phyloP scores from a whole-genome alignment of 169 alveolate genomes.

The Plasmodium malariae region DNA sequence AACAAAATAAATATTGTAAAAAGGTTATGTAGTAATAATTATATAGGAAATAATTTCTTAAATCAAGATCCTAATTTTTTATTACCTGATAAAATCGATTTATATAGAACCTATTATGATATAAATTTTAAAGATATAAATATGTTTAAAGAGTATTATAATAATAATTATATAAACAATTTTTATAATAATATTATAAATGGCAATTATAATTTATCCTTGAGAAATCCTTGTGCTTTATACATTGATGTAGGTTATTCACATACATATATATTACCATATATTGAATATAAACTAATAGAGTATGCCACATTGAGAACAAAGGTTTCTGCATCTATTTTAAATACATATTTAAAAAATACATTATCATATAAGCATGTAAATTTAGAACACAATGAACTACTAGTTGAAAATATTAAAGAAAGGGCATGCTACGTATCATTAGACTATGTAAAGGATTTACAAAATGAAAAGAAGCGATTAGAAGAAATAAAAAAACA shows the following conservation, averaged over 20 bases:
- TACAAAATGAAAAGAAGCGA: slow-evolving; percentile 22
- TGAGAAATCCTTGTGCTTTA: slow-evolving; percentile 84
- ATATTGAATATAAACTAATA: slow-evolving; percentile 83
- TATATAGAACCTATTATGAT: slow-evolving; percentile 42
- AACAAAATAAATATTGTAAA: slow-evolving; percentile 11
- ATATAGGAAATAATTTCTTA: slow-evolving; percentile 44
- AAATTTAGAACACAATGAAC: slow-evolving; percentile 88
- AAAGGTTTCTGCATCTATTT: slow-evolving; percentile 83
- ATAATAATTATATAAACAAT: slow-evolving; percentile 27
- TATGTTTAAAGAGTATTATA: slow-evolving; percentile 44
- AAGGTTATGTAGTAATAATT: slow-evolving; percentile 18
- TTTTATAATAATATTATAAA: slow-evolving; percentile 40
- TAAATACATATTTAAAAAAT: slow-evolving; percentile 87
- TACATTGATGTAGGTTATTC: slow-evolving; percentile 91
- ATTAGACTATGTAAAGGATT: slow-evolving; percentile 56
- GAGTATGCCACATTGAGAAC: slow-evolving; percentile 89
- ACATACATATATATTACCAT: slow-evolving; percentile 86
- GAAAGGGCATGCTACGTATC: slow-evolving; percentile 82
- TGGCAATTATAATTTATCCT: slow-evolving; percentile 59
- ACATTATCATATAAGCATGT: slow-evolving; percentile 84
- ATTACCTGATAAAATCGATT: slow-evolving; percentile 41
- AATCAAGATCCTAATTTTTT: slow-evolving; percentile 64
- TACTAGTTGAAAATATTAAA: slow-evolving; percentile 87
- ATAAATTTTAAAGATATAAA: slow-evolving; percentile 27
- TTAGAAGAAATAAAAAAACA: slow-evolving; percentile 34